These are phyloP conservation scores for Rutstroemia sp. DNA, from an alignment of 2,329 filamentous ascomycete genomes.

Conservation along the genomic window DNA sequence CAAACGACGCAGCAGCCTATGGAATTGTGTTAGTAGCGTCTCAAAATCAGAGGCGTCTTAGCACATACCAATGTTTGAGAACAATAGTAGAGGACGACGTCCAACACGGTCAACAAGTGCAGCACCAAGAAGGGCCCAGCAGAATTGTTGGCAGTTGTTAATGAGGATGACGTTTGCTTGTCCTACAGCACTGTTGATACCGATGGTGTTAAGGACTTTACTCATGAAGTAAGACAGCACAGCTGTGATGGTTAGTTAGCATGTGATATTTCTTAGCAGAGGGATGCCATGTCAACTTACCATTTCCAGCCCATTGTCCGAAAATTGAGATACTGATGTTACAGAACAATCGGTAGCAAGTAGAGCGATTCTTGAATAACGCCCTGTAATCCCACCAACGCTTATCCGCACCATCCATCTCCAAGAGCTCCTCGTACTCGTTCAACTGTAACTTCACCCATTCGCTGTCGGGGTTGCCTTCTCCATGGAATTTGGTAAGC, in stretches of 20 bases:
- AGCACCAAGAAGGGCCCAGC: constrained; percentile 48
- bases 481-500: constrained; percentile 48
- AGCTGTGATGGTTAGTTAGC: constrained; percentile 17
- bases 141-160: constrained; percentile 46
- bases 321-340: constrained; percentile 45
- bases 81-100: constrained; percentile 49
- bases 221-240: constrained; percentile 47
- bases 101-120: constrained; percentile 48
- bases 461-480: constrained; percentile 41
- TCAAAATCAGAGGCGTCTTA: no score
- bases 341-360: constrained; percentile 42
- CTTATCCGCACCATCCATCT: constrained; percentile 44
- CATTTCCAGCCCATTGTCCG: constrained; percentile 41
- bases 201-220: constrained; percentile 44
- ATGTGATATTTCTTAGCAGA: background rate
- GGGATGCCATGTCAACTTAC: constrained; percentile 10
- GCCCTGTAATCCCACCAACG: constrained; percentile 49
- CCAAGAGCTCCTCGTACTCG: constrained; percentile 42
- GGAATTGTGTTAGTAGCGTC: background rate
- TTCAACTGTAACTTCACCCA: constrained; percentile 43
- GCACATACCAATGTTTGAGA: constrained; percentile 34
- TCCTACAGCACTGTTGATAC: constrained; percentile 39
- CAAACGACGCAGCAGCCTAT: constrained; percentile 38
- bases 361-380: constrained; percentile 41
- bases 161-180: constrained; percentile 48